Evolutionary conservation across 73 alveolate genomes (phyloP), one percentile per base, ranked within the genome.

Genomic region (Uronychia binucleata): DNA sequence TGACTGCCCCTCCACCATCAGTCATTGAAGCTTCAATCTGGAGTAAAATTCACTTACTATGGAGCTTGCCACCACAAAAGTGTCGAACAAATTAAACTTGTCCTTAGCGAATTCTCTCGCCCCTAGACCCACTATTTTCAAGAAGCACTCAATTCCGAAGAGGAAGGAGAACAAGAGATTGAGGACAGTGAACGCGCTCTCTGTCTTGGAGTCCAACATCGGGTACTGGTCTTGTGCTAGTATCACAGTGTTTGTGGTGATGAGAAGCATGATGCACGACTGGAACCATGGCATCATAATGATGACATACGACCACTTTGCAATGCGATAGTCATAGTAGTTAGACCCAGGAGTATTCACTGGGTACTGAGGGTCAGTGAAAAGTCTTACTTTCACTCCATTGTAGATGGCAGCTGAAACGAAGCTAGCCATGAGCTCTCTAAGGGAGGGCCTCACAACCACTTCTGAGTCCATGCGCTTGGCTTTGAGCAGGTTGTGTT

Each of bases 61-160:
- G n/a, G n/a, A n/a, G n/a, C n/a, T n/a, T n/a, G n/a, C n/a, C n/a
- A n/a, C n/a, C n/a, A n/a, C n/a, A n/a, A n/a, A n/a, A n/a, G n/a
- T n/a, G n/a, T n/a, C n/a, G n/a, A n/a, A n/a, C 1, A 82, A 5
- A 35, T 82, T 82, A 30, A 60, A 82, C 33, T 82, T 82, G 33
- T 82, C 88, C 32, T 67, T 82, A 13, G 67, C 1, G 76, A 60
- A 82, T 13, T 58, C 26, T 67, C 33, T 82, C 0, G 67, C 19
- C 14, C 90, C 90, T 11, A 83, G 28, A 75, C 90, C 90, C 28
- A 83, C 13, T 32, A 83, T 27, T 30, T 83, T 83, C 26, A 83
- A n/a, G 1, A 67, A 1, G 76, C 74, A n/a, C 31, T 83, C 90
- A 32, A 75, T 30, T 28, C 74, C 33, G 32, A 83, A 83, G 26